phyloP scores from a whole-genome alignment of 2,329 filamentous ascomycete species.

The Sclerotinia minor region DNA sequence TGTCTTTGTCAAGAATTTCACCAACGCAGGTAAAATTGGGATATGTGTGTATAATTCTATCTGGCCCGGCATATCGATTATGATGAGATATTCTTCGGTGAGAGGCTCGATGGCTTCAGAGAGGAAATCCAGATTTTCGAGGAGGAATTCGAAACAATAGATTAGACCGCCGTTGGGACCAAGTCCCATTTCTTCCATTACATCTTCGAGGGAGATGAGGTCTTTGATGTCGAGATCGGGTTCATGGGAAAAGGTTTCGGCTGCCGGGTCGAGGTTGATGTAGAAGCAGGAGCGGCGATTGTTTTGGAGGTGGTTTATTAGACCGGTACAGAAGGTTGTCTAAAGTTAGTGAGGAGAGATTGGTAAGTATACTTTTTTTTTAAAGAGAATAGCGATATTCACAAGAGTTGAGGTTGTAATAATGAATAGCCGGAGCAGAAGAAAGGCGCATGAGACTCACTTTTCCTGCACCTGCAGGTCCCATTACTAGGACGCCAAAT shows the following conservation, averaged over 20 bases:
- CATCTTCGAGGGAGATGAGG: conserved; percentile 88
- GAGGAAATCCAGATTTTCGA: conserved; percentile 92
- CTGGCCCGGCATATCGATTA: conserved; percentile 98
- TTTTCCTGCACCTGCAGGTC: conserved; percentile 93
- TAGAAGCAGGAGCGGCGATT: conserved; percentile 95
- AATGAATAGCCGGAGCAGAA: background rate
- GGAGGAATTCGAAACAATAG: conserved; percentile 94
- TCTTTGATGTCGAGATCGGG: conserved; percentile 96
- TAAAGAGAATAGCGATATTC: no score
- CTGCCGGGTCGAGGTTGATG: conserved; percentile 96
- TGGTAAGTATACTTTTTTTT: background rate
- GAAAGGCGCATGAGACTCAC: conserved; percentile 46
- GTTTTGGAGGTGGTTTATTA: conserved; percentile 90
- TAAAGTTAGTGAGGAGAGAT: conserved; percentile 41
- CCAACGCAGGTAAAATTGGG: conserved; percentile 81
- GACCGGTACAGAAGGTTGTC: conserved; percentile 90
- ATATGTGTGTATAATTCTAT: conserved; percentile 99
- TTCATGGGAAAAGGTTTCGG: conserved; percentile 86
- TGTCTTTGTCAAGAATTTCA: conserved; percentile 74
- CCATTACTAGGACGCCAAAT: conserved; percentile 93
- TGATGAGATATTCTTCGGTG: conserved; percentile 93
- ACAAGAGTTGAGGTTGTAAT: background rate
- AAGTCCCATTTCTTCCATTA: conserved; percentile 91
- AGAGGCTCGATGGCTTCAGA: conserved; percentile 80
- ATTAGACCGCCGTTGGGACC: conserved; percentile 92